phyloP scores from a whole-genome alignment of 257 asterid genomes.

The Solanum piurae region DNA sequence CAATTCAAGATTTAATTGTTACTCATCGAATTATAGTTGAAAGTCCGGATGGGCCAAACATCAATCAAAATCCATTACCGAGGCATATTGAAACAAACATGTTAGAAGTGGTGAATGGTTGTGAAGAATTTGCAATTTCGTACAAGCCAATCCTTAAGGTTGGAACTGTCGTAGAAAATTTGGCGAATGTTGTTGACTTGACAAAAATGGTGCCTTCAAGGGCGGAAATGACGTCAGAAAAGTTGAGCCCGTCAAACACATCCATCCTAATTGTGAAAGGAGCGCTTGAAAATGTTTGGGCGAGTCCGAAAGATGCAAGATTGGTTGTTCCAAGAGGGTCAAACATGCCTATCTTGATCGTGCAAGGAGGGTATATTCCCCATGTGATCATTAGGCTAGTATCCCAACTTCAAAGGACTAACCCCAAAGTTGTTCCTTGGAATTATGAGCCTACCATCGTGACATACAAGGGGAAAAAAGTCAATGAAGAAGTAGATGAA shows the following conservation, averaged over 20 bases:
- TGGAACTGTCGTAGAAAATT: no score
- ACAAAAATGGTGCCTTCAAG: no score
- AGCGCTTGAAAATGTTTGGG: no score
- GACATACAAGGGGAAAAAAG: no score
- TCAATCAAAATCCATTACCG: no score
- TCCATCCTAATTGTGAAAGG: neutral
- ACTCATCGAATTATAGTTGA: neutral
- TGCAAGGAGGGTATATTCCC: neutral
- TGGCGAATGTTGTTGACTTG: no score
- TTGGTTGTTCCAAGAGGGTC: no score
- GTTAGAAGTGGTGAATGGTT: neutral
- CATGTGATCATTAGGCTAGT: neutral
- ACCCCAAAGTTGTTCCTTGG: neutral
- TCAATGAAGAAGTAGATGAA: neutral
- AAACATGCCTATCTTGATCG: neutral
- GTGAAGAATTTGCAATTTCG: neutral
- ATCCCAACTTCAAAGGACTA: no score
- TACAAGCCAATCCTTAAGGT: neutral
- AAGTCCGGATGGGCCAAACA: no score
- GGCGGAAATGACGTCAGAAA: fast-evolving
- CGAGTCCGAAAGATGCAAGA: no score
- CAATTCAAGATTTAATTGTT: no score
- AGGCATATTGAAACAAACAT: neutral
- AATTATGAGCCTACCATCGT: no score
- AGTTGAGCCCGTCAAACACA: neutral